Conservation (phyloP, 2,329 filamentous ascomycete species). For the Pseudogymnoascus sp. region DNA sequence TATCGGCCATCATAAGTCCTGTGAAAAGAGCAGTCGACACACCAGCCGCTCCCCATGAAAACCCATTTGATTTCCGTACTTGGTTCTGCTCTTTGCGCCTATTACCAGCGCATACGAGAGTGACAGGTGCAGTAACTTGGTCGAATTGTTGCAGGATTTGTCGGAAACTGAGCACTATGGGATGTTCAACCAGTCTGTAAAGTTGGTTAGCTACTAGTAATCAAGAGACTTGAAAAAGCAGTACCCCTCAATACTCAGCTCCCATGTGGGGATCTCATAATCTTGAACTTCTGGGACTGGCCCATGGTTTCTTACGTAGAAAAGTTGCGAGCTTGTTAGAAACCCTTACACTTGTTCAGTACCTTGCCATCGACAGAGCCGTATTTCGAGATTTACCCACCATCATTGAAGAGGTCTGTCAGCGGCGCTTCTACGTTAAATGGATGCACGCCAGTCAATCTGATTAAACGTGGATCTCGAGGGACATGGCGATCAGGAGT, state of each 20-base stretch:
- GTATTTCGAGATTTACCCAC: neutral
- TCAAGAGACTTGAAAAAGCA: neutral
- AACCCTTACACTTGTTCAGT: slow-evolving; percentile 50
- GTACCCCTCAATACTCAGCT: slow-evolving; percentile 77
- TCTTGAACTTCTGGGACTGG: slow-evolving; percentile 70
- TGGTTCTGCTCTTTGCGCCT: slow-evolving; percentile 88
- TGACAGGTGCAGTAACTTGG: slow-evolving; percentile 78
- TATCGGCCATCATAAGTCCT: slow-evolving; percentile 65
- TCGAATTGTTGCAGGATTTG: slow-evolving; percentile 69
- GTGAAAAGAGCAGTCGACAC: slow-evolving; percentile 85
- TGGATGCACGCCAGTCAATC: slow-evolving; percentile 80
- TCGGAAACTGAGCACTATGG: slow-evolving; percentile 62
- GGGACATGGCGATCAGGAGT: slow-evolving; percentile 79
- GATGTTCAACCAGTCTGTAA: slow-evolving; percentile 53
- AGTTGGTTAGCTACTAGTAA: neutral
- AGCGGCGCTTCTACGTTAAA: slow-evolving; percentile 87
- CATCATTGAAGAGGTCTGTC: slow-evolving; percentile 61
- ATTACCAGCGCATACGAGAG: slow-evolving; percentile 87
- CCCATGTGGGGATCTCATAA: slow-evolving; percentile 67
- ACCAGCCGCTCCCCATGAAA: slow-evolving; percentile 87
- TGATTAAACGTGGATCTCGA: slow-evolving; percentile 72
- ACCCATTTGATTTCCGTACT: slow-evolving; percentile 84
- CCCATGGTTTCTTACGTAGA: slow-evolving; percentile 90
- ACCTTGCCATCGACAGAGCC: neutral
- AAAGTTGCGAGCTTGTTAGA: slow-evolving; percentile 76